Evolutionary conservation across 2,329 filamentous ascomycete genomes (phyloP), one percentile per base, ranked within the genome.

Genomic region (Ophiostoma tasmaniense): DNA sequence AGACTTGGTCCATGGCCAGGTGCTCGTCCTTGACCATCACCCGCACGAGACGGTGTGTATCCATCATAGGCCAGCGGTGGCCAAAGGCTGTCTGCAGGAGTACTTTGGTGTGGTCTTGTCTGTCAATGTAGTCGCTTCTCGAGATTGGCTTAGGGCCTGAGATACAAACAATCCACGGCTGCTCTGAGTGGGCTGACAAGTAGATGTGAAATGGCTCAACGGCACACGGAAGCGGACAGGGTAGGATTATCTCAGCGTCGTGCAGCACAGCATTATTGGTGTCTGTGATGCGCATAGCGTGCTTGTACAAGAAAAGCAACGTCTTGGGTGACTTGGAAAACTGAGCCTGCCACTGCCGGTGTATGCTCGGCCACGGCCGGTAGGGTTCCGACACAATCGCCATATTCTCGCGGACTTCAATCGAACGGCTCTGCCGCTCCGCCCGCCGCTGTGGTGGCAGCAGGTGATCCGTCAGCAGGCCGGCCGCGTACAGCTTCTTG

Each of bases 381-480:
- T 81, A 77, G 20, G 78, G 75, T 6, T 77, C 74, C 4, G 78
- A 77, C 2, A 82, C 80, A 4, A 75, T 71, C 2, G 77, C 74
- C 11, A 79, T 72, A 0, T 79, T 71, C 1, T 74, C 74, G 0
- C 81, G 78, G 1, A 75, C 75, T 42, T 81, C 79, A 1, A 82
- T 73, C 0, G 77, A 78, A 76, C 71, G 10, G 78, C 13, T 8
- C 1, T 13, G 13, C 68, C 5, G n/a, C 22, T 67, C 67, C 14
- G 20, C 22, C 1, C 30, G 20, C 8, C 13, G 14, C 22, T 77
- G 78, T 17, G 83, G 79, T 10, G 94, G 94, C 55, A 97, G 81
- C 0, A 97, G 78, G 73, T 96, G 83, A 17, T 96, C 86, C 71
- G 91, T 93, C 1, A 98, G 78, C 5, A 97, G 80, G 0, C 90